These are phyloP conservation scores for Actinomortierella ambigua DNA, from an alignment of 371 early-diverging fungal genomes.

Conservation along the genomic window DNA sequence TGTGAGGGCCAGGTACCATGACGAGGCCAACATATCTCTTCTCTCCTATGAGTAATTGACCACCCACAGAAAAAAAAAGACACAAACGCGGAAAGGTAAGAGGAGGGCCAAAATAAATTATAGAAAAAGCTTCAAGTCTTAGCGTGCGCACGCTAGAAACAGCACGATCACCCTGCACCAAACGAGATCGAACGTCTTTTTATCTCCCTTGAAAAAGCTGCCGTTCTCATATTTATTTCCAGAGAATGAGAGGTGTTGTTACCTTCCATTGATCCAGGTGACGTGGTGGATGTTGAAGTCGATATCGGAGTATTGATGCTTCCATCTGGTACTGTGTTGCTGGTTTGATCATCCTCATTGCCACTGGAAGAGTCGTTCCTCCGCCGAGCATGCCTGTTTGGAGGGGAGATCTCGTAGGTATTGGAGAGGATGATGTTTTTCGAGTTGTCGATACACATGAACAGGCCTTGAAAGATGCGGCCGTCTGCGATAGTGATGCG, in stretches of 20 bases:
- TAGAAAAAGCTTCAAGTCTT: too few relatives aligned
- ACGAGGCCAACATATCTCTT: constrained; percentile 78
- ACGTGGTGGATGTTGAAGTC: too few relatives aligned
- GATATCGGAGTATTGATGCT: not conserved
- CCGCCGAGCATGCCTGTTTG: too few relatives aligned
- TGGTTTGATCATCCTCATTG: constrained; percentile 40
- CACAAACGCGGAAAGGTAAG: too few relatives aligned
- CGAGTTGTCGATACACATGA: constrained; percentile 82
- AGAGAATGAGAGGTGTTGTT: too few relatives aligned
- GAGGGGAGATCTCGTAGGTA: constrained; percentile 61
- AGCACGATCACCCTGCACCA: too few relatives aligned
- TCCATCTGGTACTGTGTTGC: not conserved
- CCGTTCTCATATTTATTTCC: too few relatives aligned
- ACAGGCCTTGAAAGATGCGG: constrained; percentile 75
- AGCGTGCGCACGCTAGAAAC: too few relatives aligned
- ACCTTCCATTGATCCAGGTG: too few relatives aligned
- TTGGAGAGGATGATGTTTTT: constrained; percentile 80
- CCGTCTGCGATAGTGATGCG: constrained; percentile 77
- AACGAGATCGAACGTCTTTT: too few relatives aligned
- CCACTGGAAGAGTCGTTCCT: constrained; percentile 51
- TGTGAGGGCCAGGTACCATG: constrained; percentile 89
- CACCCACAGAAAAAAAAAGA: not conserved
- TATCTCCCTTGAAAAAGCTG: too few relatives aligned
- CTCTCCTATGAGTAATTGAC: constrained; percentile 34
- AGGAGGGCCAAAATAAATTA: too few relatives aligned